Conservation (phyloP, 2,329 filamentous ascomycete species). For the Ascocoryne sarcoides region DNA sequence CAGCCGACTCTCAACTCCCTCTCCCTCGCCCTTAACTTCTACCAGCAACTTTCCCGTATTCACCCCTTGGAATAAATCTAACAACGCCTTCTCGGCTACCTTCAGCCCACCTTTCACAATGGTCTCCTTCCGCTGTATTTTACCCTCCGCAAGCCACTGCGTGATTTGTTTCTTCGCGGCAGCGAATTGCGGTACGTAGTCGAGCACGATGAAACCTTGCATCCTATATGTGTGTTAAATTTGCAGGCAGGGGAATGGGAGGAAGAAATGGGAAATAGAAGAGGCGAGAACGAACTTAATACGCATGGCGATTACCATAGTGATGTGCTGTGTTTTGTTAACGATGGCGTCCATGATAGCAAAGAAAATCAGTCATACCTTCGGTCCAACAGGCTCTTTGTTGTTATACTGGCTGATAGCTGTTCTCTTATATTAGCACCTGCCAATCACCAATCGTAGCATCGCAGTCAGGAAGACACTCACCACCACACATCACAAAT, state of each 20-base stretch:
- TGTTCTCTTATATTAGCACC: conserved; percentile 1
- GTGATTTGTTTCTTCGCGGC: conserved; percentile 52
- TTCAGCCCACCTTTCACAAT: conserved; percentile 61
- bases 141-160: conserved; percentile 62
- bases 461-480: conserved; percentile 14
- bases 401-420: conserved; percentile 61
- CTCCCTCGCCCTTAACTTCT: conserved; percentile 37
- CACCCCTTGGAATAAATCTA: conserved; percentile 55
- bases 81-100: conserved; percentile 53
- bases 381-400: conserved; percentile 44
- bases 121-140: conserved; percentile 62
- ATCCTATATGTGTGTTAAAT: conserved; percentile 37
- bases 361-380: conserved; percentile 25
- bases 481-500: conserved; percentile 60
- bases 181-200: conserved; percentile 50
- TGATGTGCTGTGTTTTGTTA: conserved; percentile 35
- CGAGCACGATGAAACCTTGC: conserved; percentile 67
- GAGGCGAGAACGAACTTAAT: conserved; percentile 35
- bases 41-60: conserved; percentile 57
- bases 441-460: background rate
- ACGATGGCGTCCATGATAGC: conserved; percentile 2
- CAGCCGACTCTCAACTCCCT: too few relatives aligned
- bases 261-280: background rate
- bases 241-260: too few relatives aligned
- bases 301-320: conserved; percentile 44